These are phyloP conservation scores for Aspergillus fumigatus DNA, from an alignment of 2,329 filamentous ascomycete genomes.

Conservation along the genomic window DNA sequence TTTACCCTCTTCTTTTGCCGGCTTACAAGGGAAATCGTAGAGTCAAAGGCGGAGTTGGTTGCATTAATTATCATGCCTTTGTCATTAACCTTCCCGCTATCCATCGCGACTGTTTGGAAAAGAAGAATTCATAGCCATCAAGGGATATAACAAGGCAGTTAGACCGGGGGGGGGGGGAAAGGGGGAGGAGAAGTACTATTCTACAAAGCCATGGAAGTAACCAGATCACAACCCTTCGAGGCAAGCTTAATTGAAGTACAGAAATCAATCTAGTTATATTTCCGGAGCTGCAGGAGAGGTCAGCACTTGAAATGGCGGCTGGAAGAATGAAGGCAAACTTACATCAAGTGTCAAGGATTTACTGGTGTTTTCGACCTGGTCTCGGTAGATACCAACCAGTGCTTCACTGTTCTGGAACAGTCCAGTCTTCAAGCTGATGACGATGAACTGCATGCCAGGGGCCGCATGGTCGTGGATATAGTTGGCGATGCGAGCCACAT, in stretches of 20 bases:
- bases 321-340: constrained; percentile 46
- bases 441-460: constrained; percentile 98
- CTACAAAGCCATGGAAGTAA: constrained; percentile 4
- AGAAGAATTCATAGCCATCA: background rate
- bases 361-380: constrained; percentile 89
- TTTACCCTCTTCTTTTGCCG: too few species aligned
- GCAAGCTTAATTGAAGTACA: background rate
- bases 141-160: background rate
- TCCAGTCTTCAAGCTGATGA: constrained; percentile 92
- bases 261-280: constrained; percentile 24
- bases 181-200: background rate
- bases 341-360: constrained; percentile 92
- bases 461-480: constrained; percentile 93
- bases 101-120: background rate
- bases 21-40: background rate
- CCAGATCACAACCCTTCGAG: background rate
- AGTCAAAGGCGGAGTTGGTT: background rate
- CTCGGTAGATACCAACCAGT: constrained; percentile 89
- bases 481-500: constrained; percentile 91
- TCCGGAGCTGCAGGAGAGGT: constrained; percentile 27
- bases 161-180: too few species aligned
- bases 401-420: constrained; percentile 97
- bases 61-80: background rate
- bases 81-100: background rate
- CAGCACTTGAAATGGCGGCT: constrained; percentile 1